Base-by-base conservation (phyloP, 352 stramenopile genomes). In the Pythium oligandrum region DNA sequence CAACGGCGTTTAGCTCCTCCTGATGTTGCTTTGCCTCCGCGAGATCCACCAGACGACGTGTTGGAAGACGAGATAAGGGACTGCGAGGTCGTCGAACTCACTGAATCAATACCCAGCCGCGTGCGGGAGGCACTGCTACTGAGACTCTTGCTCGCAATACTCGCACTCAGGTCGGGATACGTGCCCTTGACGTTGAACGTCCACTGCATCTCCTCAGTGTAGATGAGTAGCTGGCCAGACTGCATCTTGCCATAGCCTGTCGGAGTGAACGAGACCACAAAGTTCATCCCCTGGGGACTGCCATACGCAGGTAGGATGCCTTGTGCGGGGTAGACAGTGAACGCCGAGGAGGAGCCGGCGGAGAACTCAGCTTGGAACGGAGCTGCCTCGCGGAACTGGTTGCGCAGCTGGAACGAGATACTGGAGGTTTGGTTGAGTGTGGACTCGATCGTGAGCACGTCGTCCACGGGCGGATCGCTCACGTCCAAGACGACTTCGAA, bases 201-300 rank as follows among this genome's bases (percentile, higher is more conserved):
- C 90, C 90, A 97, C 66, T 96, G 88, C 84, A 95, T 95, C 44
- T 96, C 88, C 42, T 95, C 85, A 0, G 90, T 97, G 31, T 70
- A 43, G 38, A 97, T 93, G 12, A 96, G 55, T 12, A 97, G 72
- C 42, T 93, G 83, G 0, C 84, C 90, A 0, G 78, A 92, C 60
- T 94, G 79, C 71, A 93, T 90, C 53, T 96, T 96, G 46, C 91
- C 90, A 54, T 98, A 98, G 6, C 90, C 90, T 4, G 75, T 95
- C 0, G 91, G 91, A 8, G 87, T 89, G 61, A 97, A 98, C 8
- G 86, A 94, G 0, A 97, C 81, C 1, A 92, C 72, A 57, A 98
- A 97, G 4, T 66, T 56, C 17, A 75, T 68, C 0, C 83, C 86
- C 2, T 96, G 75, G 0, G 71, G 68, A 36, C 75, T 88, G 0